Evolutionary conservation across 805 yeast species (phyloP), one percentile per base, ranked within the genome.

Genomic region (Metschnikowia lunata): DNA sequence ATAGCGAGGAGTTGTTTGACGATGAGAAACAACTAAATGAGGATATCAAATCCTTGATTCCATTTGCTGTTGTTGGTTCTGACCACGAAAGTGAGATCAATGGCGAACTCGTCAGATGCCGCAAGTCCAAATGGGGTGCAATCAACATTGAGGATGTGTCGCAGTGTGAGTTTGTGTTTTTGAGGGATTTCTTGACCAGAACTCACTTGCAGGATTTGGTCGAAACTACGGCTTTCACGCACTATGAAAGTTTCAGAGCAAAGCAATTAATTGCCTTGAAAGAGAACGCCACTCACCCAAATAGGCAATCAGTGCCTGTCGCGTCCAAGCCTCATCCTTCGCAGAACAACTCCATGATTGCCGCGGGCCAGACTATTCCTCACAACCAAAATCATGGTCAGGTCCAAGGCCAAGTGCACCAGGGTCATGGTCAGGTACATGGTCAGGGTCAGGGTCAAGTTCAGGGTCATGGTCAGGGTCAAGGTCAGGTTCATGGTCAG

Each of bases 171-270:
- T 93, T 93, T 74, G 88, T 88, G 32, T 89, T 88, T 57, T 80
- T 93, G 61, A 81, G 97, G 69, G 96, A 88, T 64, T 93, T 93
- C 66, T 78, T 93, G 60, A 88, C 96, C 37, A 82, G 97, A 71
- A 88, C 98, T 8, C 97, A 93, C 65, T 75, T 93, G 59, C 97
- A 89, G 66, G 98, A 91, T 64, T 80, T 93, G 64, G 90, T 93
- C 58, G 99, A 93, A 66, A 81, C 96, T 10, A 93, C 99, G 4
- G 73, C 95, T 1, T 74, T 80, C 54, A 76, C 82, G 43, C 98
- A 93, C 66, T 93, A 93, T 67, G 99, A 93, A 72, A 75, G 82
- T 43, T 93, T 90, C 72, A 83, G 99, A 70, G 76, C 96, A 15
- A 89, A 90, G 68, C 99, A 93, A 71, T 80, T 93, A 65, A 80